phyloP scores from a whole-genome alignment of 2,329 filamentous ascomycete genomes.

The Colletotrichum sp. region DNA sequence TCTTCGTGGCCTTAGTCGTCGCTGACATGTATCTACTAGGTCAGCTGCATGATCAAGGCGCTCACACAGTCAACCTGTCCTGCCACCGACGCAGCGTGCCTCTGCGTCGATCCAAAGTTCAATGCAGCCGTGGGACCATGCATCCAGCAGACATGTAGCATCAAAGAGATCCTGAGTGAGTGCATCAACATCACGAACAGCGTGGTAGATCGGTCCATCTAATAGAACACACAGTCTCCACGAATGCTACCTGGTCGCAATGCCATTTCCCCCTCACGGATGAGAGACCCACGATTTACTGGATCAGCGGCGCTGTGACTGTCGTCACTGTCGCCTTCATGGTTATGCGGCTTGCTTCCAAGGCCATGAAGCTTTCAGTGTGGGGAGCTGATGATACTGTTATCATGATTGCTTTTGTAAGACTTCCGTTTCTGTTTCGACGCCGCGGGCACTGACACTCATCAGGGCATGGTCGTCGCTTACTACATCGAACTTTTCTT shows the following conservation, averaged over 20 bases:
- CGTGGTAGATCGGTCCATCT: not conserved
- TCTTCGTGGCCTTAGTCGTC: not conserved
- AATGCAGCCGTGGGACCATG: conserved; percentile 29
- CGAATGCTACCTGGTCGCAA: not conserved
- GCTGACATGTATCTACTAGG: not conserved
- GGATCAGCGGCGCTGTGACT: not conserved
- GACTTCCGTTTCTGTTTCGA: not conserved
- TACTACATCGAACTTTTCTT: not conserved
- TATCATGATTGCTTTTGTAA: not conserved
- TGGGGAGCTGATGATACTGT: conserved; percentile 1
- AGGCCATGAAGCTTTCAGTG: not conserved
- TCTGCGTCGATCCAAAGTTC: conserved; percentile 33
- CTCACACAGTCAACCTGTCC: conserved; percentile 24
- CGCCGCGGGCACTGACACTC: not conserved
- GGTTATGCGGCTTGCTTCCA: not conserved
- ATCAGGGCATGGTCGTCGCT: not conserved
- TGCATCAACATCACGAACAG: not conserved
- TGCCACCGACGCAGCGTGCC: conserved; percentile 29
- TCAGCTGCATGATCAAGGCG: not conserved
- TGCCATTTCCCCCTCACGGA: not conserved
- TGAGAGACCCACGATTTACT: not conserved
- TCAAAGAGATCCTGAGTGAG: conserved; percentile 36
- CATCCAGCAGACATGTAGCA: conserved; percentile 28
- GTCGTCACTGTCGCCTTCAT: not conserved
- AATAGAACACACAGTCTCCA: not conserved